Evolutionary conservation across 345 rosid genomes (phyloP), one percentile per base, ranked within the genome.

Genomic region (Noccaea bulbosa): DNA sequence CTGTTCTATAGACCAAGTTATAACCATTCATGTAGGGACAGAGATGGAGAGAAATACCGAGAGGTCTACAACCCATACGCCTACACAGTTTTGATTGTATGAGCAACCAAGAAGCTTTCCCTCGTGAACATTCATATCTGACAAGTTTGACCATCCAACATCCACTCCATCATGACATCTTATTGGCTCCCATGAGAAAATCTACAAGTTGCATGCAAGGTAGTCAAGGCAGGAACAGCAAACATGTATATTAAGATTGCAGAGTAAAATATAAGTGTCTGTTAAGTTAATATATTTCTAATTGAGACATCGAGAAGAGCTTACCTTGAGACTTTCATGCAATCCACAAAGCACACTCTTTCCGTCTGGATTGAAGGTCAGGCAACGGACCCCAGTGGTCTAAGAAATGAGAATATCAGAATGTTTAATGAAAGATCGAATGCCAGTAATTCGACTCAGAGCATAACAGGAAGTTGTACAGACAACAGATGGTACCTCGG

Each of bases 51-150:
- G 64, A 57, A 49, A 73, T 92, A 94, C 99, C 88, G 93, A 85
- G 79, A 92, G 86, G 77, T 92, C 99, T 17, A 88, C 99, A 73
- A 95, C 98, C 99, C 99, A 95, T 57, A 95, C 97, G 77, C 98
- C 99, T 22, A 95, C 99, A 70, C 99, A 90, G 60, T 88, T 95
- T 83, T 95, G 99, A 81, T 95, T 95, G 77, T 84, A 87, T 7
- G 99, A 95, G 86, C 99, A 95, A 62, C 96, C 98, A 38, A 95
- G 97, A 72, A 95, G 99, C 86, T 95, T 95, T 62, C 97, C 99
- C 80, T 92, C 97, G 39, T 91, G 93, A 73, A 95, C 86, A 82
- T 86, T 90, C 76, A 95, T 89, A 83, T 95, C 99, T 0, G 92
- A 87, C 83, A 92, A 81, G 81, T 73, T 92, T 61, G 99, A 90